A percentile compares a stretch with the other conserved stretches of the same genome.
These are phyloP conservation scores for Croton setiger DNA, from an alignment of 441 rosid species.

Conservation along the genomic window DNA sequence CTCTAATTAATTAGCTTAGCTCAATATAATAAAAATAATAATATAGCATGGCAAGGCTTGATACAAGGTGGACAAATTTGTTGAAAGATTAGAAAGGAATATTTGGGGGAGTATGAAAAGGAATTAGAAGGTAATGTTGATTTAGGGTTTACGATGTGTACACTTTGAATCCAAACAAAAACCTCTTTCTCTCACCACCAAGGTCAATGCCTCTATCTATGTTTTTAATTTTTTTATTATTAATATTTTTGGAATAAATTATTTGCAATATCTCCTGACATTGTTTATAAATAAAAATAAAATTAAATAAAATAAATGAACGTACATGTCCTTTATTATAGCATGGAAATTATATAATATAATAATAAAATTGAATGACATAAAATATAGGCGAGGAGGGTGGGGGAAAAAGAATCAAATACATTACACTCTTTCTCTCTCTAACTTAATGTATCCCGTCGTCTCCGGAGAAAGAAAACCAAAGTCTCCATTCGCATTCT, in stretches of 20 bases:
- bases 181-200: slow-evolving; percentile 17
- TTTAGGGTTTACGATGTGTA: slow-evolving; percentile 40
- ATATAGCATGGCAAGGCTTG: not conserved
- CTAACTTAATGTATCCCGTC: slow-evolving; percentile 45
- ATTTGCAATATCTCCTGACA: slow-evolving; percentile 8
- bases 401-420: slow-evolving; percentile 30
- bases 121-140: slow-evolving; percentile 53
- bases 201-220: slow-evolving; percentile 32
- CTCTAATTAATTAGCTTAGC: slow-evolving; percentile 13
- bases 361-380: not conserved
- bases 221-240: not conserved
- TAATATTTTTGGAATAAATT: not conserved
- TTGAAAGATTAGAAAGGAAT: slow-evolving; percentile 46
- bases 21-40: slow-evolving; percentile 2
- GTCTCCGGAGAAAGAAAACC: slow-evolving; percentile 53
- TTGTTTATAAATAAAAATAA: not conserved
- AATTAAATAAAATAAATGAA: not conserved
- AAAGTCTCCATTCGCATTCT: slow-evolving; percentile 2
- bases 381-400: slow-evolving; percentile 18
- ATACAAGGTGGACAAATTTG: slow-evolving; percentile 26
- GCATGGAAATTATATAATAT: not conserved
- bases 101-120: slow-evolving; percentile 58
- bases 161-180: slow-evolving; percentile 45
- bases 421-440: slow-evolving; percentile 30
- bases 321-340: not conserved